Evolutionary conservation across 2,329 filamentous ascomycete species (phyloP).

Genomic region (Talaromyces islandicus): DNA sequence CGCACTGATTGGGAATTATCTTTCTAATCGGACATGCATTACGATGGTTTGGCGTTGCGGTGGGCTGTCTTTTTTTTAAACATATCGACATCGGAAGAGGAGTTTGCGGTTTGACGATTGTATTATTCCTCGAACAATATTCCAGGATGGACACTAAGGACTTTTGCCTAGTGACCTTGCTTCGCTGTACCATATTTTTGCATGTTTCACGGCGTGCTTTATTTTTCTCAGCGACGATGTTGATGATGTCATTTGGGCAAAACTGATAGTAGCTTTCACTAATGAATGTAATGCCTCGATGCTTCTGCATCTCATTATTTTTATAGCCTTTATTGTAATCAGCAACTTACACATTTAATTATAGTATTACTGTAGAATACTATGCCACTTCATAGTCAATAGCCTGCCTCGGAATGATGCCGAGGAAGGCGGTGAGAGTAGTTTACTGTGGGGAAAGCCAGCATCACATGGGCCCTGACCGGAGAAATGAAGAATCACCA

Average conservation of each 20-base stretch:
- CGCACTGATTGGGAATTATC: conserved; percentile 2
- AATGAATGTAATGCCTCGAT: neutral
- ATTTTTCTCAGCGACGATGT: neutral
- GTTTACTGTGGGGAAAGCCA: neutral
- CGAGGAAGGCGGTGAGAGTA: neutral
- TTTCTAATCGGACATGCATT: conserved; percentile 11
- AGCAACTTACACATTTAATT: neutral
- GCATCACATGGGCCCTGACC: neutral
- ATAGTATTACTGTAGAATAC: neutral
- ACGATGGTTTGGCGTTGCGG: conserved; percentile 10
- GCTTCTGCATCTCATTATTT: neutral
- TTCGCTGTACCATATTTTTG: neutral
- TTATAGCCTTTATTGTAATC: neutral
- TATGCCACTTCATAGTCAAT: too few species aligned
- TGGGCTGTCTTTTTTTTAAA: neutral
- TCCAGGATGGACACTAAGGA: neutral
- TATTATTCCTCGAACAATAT: neutral
- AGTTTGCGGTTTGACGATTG: neutral
- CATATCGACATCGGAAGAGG: neutral
- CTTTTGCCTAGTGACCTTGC: neutral
- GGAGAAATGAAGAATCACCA: neutral
- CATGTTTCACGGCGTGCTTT: neutral
- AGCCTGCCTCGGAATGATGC: neutral
- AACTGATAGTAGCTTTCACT: neutral
- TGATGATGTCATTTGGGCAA: neutral